A percentile compares a stretch with the other conserved stretches of the same genome.
Evolutionary conservation across 2,329 filamentous ascomycete genomes (phyloP).

Genomic region (Calonectria hongkongensis): DNA sequence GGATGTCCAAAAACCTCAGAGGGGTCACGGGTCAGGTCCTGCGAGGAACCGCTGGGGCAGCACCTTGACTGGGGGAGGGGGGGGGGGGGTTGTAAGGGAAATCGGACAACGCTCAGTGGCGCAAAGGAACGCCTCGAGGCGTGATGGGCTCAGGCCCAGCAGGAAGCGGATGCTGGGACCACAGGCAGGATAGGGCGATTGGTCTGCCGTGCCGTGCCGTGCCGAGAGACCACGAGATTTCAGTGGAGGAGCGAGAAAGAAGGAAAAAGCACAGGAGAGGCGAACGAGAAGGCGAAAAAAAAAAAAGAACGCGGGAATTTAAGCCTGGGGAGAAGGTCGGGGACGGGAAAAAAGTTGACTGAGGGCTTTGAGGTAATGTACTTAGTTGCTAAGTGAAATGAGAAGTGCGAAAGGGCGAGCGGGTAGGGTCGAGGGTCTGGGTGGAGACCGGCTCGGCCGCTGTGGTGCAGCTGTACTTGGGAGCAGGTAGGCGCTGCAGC

Average conservation of each 20-base stretch:
- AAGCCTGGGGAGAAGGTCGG: conserved; percentile 47
- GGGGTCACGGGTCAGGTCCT: conserved; percentile 7
- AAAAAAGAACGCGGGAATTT: conserved; percentile 54
- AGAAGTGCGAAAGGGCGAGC: conserved; percentile 35
- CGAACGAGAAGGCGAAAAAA: conserved; percentile 33
- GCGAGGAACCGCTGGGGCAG: conserved; percentile 36
- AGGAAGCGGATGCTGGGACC: conserved; percentile 43
- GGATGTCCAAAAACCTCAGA: conserved; percentile 10
- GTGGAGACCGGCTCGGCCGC: conserved; percentile 35
- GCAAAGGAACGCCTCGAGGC: conserved; percentile 49
- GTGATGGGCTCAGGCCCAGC: conserved; percentile 51
- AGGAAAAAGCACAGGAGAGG: conserved; percentile 18
- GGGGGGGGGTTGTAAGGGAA: conserved; percentile 29
- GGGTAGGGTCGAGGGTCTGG: conserved; percentile 37
- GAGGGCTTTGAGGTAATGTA: conserved; percentile 53
- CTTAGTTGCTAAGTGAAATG: conserved; percentile 41
- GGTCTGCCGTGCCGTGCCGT: conserved; percentile 44
- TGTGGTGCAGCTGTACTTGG: conserved; percentile 14
- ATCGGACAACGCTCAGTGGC: conserved; percentile 48
- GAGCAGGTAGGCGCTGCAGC: conserved; percentile 27
- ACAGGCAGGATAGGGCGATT: conserved; percentile 43
- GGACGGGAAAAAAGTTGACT: conserved; percentile 48
- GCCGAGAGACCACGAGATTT: conserved; percentile 43
- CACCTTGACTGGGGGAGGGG: conserved; percentile 20
- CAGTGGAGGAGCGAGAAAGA: conserved; percentile 34